Conservation (phyloP, 2,329 filamentous ascomycete genomes). For the Pleoardoris graminearum region DNA sequence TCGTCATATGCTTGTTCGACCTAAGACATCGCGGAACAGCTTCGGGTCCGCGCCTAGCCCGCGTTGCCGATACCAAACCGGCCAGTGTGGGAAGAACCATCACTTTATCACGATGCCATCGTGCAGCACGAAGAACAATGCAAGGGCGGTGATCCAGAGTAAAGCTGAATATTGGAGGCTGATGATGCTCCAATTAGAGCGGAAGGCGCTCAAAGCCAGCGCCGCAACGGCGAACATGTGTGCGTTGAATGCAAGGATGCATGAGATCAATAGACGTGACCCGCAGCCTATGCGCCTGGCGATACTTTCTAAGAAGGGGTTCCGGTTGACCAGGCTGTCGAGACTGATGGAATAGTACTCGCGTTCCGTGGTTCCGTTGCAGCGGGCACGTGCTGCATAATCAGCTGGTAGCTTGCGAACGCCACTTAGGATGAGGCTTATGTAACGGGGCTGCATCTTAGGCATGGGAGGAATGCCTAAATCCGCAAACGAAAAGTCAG, state of each 20-base stretch:
- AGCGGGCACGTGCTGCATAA: conserved; percentile 5
- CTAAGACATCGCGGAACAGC: neutral
- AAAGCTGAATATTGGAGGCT: neutral
- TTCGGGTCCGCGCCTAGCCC: conserved; percentile 1
- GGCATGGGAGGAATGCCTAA: conserved; percentile 10
- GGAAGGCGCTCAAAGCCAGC: neutral
- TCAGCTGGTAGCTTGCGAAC: conserved; percentile 1
- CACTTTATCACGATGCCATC: conserved; percentile 10
- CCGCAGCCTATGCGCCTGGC: conserved; percentile 9
- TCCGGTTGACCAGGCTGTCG: conserved; percentile 5
- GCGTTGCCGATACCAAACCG: conserved; percentile 9
- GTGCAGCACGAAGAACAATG: conserved; percentile 4
- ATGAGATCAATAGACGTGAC: neutral
- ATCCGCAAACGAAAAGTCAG: too few relatives aligned
- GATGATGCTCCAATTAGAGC: neutral
- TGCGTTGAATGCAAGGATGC: conserved; percentile 3
- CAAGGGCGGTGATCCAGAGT: conserved; percentile 1
- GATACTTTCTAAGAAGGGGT: conserved; percentile 11
- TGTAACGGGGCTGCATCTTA: conserved; percentile 7
- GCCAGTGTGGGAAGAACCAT: conserved; percentile 13
- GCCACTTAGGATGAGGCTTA: neutral
- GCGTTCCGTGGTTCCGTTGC: conserved; percentile 4
- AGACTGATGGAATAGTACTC: conserved; percentile 11
- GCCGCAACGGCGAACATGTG: conserved; percentile 4
- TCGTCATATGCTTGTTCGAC: conserved; percentile 1